phyloP scores from a whole-genome alignment of 345 rosid genomes.

The Camelina hispida region DNA sequence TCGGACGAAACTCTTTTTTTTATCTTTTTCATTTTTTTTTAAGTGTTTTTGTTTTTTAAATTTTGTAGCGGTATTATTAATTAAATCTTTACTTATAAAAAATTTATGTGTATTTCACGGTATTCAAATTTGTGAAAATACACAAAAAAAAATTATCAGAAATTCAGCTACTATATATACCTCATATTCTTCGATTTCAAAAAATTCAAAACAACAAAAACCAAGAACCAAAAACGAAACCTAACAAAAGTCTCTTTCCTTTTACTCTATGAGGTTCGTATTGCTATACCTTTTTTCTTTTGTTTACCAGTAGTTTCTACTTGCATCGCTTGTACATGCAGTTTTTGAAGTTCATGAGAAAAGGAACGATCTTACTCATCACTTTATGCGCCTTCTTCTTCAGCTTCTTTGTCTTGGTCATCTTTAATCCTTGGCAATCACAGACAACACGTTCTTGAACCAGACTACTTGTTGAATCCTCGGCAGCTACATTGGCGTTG shows the following conservation, averaged over 20 bases:
- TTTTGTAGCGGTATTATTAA: constrained; percentile 24
- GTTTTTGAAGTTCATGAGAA: constrained; percentile 36
- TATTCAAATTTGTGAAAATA: neutral
- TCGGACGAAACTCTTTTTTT: neutral
- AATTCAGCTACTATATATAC: neutral
- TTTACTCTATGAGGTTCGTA: constrained; percentile 19
- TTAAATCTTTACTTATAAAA: neutral
- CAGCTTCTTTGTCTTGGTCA: constrained; percentile 21
- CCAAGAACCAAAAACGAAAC: neutral
- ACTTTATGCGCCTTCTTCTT: constrained; percentile 31
- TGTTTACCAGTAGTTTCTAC: neutral
- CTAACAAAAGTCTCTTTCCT: neutral
- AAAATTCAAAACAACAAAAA: constrained; percentile 3
- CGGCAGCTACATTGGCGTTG: constrained; percentile 15
- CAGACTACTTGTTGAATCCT: constrained; percentile 26
- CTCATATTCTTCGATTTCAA: neutral
- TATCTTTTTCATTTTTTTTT: neutral
- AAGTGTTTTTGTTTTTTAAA: neutral
- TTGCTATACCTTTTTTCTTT: constrained; percentile 1
- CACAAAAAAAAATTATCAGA: neutral
- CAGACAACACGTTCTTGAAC: constrained; percentile 35
- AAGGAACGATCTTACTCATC: constrained; percentile 25
- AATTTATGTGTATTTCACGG: neutral
- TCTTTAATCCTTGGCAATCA: constrained; percentile 33
- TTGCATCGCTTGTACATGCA: constrained; percentile 34